Evolutionary conservation across 2,329 filamentous ascomycete species (phyloP), one percentile per base, ranked within the genome.

Genomic region (Fusarium brachygibbosum): DNA sequence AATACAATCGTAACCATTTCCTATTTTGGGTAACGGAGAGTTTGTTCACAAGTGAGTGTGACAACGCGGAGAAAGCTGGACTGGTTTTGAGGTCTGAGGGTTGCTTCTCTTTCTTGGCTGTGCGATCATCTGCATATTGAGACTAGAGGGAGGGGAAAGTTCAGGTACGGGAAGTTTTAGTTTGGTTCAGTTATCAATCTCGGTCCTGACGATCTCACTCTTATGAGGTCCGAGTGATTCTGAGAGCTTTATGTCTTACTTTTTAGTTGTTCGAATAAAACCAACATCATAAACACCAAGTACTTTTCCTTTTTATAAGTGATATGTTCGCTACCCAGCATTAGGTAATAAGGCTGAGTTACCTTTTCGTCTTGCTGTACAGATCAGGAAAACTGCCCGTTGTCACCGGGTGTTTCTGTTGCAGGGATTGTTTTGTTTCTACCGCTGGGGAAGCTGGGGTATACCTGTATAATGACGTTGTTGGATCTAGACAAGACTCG

Each of bases 321-420:
- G 41, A 53, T 31, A 25, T n/a, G n/a, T 28, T 40, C 6, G 28
- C 16, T 48, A 29, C 58, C 60, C 37, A 19, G n/a, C 29, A n/a
- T 28, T 55, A 19, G 37, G 23, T 54, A 66, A 66, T 49, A 66
- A 66, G 61, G 63, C 63, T 66, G 54, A 59, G 28, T 38, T 38
- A 19, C 35, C 34, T 29, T 44, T 59, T 53, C 6, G 29, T 14
- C 55, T n/a, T 38, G 44, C 12, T 48, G 19, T 46, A 35, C 48
- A 40, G 32, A 51, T 38, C 17, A 31, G 56, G 56, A 45, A 55
- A 38, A 12, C 32, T 35, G 25, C 17, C 49, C 56, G 56, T 55
- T 55, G 56, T 58, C 56, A 55, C 56, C 23, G 25, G 48, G n/a
- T 16, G 34, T 51, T 51, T 51, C 48, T 25, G 16, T 32, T 49